Percentiles rank a stretch among this genome's conserved stretches.
These are phyloP conservation scores for Capsicum baccatum DNA, from an alignment of 257 asterid genomes.

Conservation along the genomic window DNA sequence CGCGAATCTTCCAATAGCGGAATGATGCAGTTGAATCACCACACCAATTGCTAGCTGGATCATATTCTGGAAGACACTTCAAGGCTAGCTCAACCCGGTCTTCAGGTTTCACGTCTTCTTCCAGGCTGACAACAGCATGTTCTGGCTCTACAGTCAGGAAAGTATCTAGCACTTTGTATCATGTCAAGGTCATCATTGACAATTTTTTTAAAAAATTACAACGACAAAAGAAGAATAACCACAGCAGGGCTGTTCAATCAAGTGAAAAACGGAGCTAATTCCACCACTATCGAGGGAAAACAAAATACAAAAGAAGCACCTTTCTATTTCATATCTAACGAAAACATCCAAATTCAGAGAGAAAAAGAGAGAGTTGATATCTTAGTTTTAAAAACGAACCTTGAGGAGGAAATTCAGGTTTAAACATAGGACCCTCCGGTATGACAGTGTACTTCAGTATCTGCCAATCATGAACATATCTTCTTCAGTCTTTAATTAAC, in stretches of 20 bases:
- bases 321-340: slow-evolving; percentile 15
- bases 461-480: slow-evolving; percentile 45
- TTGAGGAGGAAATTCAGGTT: slow-evolving; percentile 93
- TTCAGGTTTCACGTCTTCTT: slow-evolving; percentile 75
- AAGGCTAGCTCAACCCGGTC: slow-evolving; percentile 84
- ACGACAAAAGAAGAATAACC: too few species aligned
- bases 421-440: slow-evolving; percentile 93
- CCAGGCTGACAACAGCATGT: slow-evolving; percentile 58
- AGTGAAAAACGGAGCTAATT: slow-evolving; percentile 1
- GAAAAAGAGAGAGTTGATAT: background rate
- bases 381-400: slow-evolving; percentile 49
- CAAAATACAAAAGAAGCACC: background rate
- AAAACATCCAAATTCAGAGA: background rate
- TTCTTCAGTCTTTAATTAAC: slow-evolving; percentile 9
- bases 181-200: background rate
- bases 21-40: slow-evolving; percentile 62
- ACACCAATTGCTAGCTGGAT: slow-evolving; percentile 64
- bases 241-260: background rate
- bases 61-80: slow-evolving; percentile 75
- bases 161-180: slow-evolving; percentile 5
- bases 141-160: slow-evolving; percentile 66
- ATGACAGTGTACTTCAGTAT: slow-evolving; percentile 81
- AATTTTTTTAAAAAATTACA: background rate
- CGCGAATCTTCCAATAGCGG: slow-evolving; percentile 96
- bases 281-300: background rate